Evolutionary conservation across 1,284 basidiomycete species (phyloP), one percentile per base, ranked within the genome.

Genomic region (Chalciporus piperatoides): DNA sequence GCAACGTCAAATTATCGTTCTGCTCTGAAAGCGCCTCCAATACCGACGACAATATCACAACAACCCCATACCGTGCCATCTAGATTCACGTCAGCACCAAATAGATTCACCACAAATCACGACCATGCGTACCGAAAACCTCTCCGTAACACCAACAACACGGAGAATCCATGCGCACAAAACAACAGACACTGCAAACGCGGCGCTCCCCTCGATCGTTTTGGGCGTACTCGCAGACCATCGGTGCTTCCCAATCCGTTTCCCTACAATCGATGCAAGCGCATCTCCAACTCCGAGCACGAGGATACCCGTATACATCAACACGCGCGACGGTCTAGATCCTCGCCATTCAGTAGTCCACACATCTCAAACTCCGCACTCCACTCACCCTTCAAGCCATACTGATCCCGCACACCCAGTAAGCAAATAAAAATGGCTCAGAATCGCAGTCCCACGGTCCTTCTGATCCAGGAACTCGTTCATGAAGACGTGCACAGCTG

Each of bases 341-440:
- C 48, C 11, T 38, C 25, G 35, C 40, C 35, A 47, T 47, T 51
- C 51, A 61, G 52, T 25, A 24, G 28, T 38, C 33, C 19, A 3
- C 12, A 24, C 40, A 19, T 45, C 14, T 43, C 21, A 36, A 2
- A 36, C 28, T 19, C 12, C 30, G 9, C 44, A 45, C 12, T 12
- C 32, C 44, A 78, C 87, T 63, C 61, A 89, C 84, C 90, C 90
- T 73, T 99, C 97, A 46, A 99, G 78, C 97, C 97, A 99, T 21
- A 99, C 67, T 17, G 90, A 87, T 5, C 86, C 85, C 3, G 96
- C 94, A 69, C 95, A 98, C 0, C 97, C 97, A 0, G 92, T 93
- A 47, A 99, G 73, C 41, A 99, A 74, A 73, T 98, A 99, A 63
- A 99, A 98, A 69, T 99, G 97, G 62, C 91, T 94, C 54, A 99